Evolutionary conservation across 2,329 filamentous ascomycete species (phyloP), one percentile per base, ranked within the genome.

Genomic region (Phialophora verrucosa): DNA sequence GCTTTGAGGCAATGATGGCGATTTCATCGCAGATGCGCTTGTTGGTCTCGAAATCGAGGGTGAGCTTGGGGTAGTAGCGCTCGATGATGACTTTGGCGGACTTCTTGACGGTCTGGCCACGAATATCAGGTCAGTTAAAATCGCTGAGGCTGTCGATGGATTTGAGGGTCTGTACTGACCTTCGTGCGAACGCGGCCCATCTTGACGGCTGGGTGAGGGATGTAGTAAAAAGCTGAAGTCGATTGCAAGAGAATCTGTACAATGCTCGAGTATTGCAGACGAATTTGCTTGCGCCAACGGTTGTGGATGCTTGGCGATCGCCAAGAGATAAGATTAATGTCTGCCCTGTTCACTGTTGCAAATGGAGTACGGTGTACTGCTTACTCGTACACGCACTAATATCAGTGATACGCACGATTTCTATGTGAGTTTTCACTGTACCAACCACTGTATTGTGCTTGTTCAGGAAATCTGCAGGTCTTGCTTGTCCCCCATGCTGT

Each of bases 11-110:
- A 81, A 99, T 99, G 84, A 99, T 96, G 80, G 95, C 95, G 78
- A 99, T 95, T 86, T 99, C 95, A 93, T 98, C 95, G 87, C 95
- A 98, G 79, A 98, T 96, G 79, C 93, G 88, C 91, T 97, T 97
- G 91, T 97, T 97, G 89, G 92, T 97, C 90, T 99, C 95, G 87
- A 99, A 99, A 87, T 99, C 95, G 80, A 98, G 92, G 73, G 93
- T 97, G 82, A 99, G 88, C 85, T 92, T 93, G 81, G 95, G 95
- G 86, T 96, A 96, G 88, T 95, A 96, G 75, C 91, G 89, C 91
- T 97, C 93, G 85, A 99, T 98, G 87, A 98, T 94, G 88, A 97
- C 93, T 91, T 99, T 99, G 86, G 95, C 93, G 87, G 89, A 90
- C 83, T 90, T 89, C 85, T 91, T 91, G 79, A 91, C 88, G 76